These are phyloP conservation scores for Xanthoconium purpureum DNA, from an alignment of 768 basidiomycete species.

Conservation along the genomic window DNA sequence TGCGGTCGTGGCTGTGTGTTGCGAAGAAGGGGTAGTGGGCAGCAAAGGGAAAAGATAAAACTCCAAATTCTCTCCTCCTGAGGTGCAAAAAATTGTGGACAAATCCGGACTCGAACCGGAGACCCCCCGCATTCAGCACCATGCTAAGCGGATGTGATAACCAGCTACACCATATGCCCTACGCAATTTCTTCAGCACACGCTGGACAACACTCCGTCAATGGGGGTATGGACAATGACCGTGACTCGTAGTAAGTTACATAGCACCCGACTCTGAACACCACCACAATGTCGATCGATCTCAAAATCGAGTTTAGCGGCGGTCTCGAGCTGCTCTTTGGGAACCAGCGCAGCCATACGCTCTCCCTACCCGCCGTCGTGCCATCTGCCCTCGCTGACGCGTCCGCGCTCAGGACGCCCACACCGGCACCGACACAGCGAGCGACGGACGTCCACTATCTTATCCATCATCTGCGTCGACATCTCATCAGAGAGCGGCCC, in stretches of 20 bases:
- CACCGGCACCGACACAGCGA: slow-evolving; percentile 24
- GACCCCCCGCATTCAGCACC: slow-evolving; percentile 36
- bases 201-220: too few species aligned
- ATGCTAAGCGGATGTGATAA: slow-evolving; percentile 42
- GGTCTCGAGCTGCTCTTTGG: slow-evolving; percentile 85
- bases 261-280: too few species aligned
- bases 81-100: slow-evolving; percentile 34
- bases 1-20: too few species aligned
- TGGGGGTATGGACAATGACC: too few species aligned
- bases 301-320: slow-evolving; percentile 79
- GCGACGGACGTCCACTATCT: slow-evolving; percentile 70
- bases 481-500: slow-evolving; percentile 78
- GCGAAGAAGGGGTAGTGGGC: too few species aligned
- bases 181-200: not conserved
- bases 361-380: slow-evolving; percentile 52
- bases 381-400: too few species aligned
- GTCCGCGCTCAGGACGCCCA: too few species aligned
- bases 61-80: too few species aligned
- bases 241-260: not conserved
- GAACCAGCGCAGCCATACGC: slow-evolving; percentile 56
- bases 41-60: too few species aligned
- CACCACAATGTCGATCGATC: slow-evolving; percentile 19
- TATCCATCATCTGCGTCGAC: slow-evolving; percentile 72
- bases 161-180: slow-evolving; percentile 40
- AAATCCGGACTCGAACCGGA: slow-evolving; percentile 41